Evolutionary conservation across 176 grass and related monocot genomes (phyloP), one percentile per base, ranked within the genome.

Genomic region (Carex pumila): DNA sequence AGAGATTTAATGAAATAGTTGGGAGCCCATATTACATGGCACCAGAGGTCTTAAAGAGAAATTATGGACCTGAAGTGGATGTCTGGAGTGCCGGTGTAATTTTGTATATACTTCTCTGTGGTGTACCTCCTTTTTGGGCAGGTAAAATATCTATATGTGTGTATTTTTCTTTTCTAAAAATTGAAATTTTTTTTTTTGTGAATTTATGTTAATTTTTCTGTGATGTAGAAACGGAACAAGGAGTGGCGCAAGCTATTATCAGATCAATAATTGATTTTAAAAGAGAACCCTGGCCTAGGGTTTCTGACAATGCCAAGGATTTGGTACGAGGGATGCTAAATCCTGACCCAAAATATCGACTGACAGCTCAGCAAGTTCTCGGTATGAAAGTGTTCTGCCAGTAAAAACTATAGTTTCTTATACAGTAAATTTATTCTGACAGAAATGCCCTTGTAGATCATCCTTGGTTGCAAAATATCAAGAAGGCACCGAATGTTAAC

Each of bases 1-100:
- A 99, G 61, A 89, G 90, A 45, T 99, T 99, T 88, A 91, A 84
- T 63, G 97, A 99, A 87, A 99, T 99, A 89, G 97, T 99, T 39
- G 97, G 97, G 82, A 99, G 97, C 68, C 97, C 97, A 83, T 99
- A 99, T 92, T 99, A 99, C 90, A 99, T 99, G 97, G 97, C 97
- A 85, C 97, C 97, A 21, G 97, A 99, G 84, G 93, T 99, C 62
- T 81, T 99, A 25, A 99, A 94, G 85, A 93, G 97, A 89, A 91
- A 94, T 75, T 99, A 99, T 25, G 97, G 97, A 36, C 97, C 91
- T 2, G 93, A 99, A 85, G 87, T 99, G 54, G 97, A 99, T 89
- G 94, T 99, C 81, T 99, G 97, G 97, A 99, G 97, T 81, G 93
- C 97, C 52, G 97, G 97, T 83, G 97, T 99, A 53, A 96, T 99